Percentiles rank a stretch among this genome's conserved stretches.
Conservation (phyloP, 352 stramenopile species). For the Pythium angustatum region DNA sequence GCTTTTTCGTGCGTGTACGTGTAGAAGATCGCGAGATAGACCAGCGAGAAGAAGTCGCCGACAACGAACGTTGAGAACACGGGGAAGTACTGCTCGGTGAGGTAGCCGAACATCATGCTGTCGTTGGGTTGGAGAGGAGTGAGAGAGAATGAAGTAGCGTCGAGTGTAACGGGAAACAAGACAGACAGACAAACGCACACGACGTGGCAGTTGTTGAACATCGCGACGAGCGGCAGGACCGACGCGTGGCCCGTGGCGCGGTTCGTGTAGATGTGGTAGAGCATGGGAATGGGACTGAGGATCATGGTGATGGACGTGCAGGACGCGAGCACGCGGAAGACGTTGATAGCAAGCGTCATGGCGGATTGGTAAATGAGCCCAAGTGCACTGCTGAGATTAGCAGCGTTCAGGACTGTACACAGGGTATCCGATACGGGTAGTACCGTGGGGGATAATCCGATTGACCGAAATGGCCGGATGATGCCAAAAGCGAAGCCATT, state of each 20-base stretch:
- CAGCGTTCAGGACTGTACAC: neutral
- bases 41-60: constrained; percentile 37
- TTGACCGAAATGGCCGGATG: neutral
- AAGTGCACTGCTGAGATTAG: neutral
- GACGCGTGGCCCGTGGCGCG: constrained; percentile 41
- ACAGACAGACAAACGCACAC: constrained; percentile 18
- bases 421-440: neutral
- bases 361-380: neutral
- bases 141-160: neutral
- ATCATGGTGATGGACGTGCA: constrained; percentile 39
- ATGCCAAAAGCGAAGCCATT: too few relatives aligned
- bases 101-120: constrained; percentile 43
- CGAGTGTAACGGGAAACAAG: neutral
- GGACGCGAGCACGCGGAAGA: constrained; percentile 33
- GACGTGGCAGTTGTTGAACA: constrained; percentile 42
- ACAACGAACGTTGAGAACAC: constrained; percentile 50
- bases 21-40: constrained; percentile 56
- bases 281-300: constrained; percentile 40
- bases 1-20: constrained; percentile 40
- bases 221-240: constrained; percentile 32
- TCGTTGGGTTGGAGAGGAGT: neutral
- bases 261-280: constrained; percentile 38
- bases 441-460: neutral
- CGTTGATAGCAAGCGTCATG: constrained; percentile 6
- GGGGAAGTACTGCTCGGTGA: constrained; percentile 46